Evolutionary conservation across 108 stramenopile species (phyloP).

Genomic region (Parmales sp.): DNA sequence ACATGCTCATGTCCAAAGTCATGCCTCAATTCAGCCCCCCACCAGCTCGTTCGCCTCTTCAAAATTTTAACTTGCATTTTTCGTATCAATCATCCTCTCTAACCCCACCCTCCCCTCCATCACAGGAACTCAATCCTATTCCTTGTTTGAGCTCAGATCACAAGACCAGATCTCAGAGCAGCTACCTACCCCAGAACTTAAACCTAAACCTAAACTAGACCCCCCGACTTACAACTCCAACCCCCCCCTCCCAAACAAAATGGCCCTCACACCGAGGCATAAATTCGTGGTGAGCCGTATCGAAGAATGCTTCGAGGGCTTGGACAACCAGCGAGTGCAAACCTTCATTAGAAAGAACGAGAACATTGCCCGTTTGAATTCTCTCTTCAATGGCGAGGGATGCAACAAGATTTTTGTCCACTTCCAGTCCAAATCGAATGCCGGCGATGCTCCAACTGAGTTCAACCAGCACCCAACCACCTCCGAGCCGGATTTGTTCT

Average conservation of each 20-base stretch:
- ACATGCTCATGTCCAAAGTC: no score
- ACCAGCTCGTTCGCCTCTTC: no score
- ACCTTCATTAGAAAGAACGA: conserved; percentile 42
- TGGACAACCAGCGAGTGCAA: conserved; percentile 45
- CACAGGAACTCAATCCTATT: no score
- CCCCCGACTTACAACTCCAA: background rate
- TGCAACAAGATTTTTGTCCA: conserved; percentile 50
- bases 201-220: background rate
- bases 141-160: no score
- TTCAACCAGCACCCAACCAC: background rate
- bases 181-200: no score
- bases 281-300: conserved; percentile 56
- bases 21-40: no score
- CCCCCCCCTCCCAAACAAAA: no score
- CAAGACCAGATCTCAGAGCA: no score
- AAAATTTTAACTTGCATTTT: no score
- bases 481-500: conserved; percentile 36
- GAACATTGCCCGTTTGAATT: conserved; percentile 32
- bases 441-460: background rate
- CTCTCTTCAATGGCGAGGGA: conserved; percentile 52
- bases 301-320: conserved; percentile 44
- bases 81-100: no score
- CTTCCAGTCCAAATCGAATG: conserved; percentile 30
- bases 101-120: no score
- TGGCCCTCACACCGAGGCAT: conserved; percentile 49